Base-by-base conservation (phyloP, 75 land plant genomes). In the Sequoiadendron giganteum region DNA sequence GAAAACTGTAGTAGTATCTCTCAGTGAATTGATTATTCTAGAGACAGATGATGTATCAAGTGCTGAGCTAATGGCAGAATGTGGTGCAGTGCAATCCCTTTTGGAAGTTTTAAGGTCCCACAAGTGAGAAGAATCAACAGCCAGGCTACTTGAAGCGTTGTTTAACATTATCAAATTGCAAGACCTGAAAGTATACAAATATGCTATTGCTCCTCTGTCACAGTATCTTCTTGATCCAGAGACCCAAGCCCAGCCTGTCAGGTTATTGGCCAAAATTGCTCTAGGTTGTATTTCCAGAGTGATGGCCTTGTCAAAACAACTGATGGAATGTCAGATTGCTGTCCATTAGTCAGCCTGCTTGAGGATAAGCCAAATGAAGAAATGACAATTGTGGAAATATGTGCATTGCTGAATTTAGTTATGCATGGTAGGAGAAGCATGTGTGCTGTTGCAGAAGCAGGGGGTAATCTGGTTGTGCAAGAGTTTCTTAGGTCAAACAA, bases 401-500 rank as follows among this genome's bases (percentile, higher is more conserved):
- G 99, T 91, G 96, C 98, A 15, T 87, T 97, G 88, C 98, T 95
- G 85, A 97, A 94, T 90, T 87, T 97, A 85, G 99, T 97, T 68
- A 91, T 95, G 93, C 89, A 92, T 87, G 96, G 99, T 85, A 92
- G 99, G 84, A 90, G 97, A 56, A 97, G 96, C 88, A 95, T 94
- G 92, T 92, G 99, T 54, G 98, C 98, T 76, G 97, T 97, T 86
- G 99, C 98, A 38, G 97, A 97, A 91, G 97, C 98, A 38, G 98
- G 99, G 34, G 97, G 99, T 18, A 92, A 96, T 36, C 91, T 95
- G 86, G 94, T 95, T 5, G 90, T 97, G 82, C 99, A 96, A 86
- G 99, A 97, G 84, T 85, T 95, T 39, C 83, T 97, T 36, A 88
- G 88, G 19, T 94, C 95, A 83, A 89, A 93, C n/a, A 93, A 93